Evolutionary conservation across 352 stramenopile species (phyloP), one percentile per base, ranked within the genome.

Genomic region (Sclerospora graminicola): DNA sequence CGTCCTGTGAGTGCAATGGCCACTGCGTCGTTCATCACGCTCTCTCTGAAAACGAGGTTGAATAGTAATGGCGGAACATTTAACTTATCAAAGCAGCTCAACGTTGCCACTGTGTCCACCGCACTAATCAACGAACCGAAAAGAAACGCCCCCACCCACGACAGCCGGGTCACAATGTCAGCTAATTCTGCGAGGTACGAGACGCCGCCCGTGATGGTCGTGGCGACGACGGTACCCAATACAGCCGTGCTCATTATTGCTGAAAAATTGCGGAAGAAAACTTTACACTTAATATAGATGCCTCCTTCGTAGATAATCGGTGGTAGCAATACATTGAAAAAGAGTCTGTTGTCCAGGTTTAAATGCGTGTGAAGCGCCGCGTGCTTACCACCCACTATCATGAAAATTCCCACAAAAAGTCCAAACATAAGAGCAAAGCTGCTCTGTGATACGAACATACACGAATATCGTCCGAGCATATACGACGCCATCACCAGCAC

Each of bases 21-120:
- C 13, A 97, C 81, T 4, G 90, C 89, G 52, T 98, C 92, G 62
- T 97, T 98, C 30, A 98, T 63, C 6, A 96, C 85, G 31, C 76
- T 95, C 56, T 98, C 92, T 45, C 92, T 89, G 56, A 97, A 98
- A 5, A 97, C 86, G 20, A 98, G 75, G 51, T 97, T 97, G 58
- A 97, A 97, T 14, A 98, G 64, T 24, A 92, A 61, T 26, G 89
- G 83, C 16, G 78, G 77, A 13, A 62, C 80, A 42, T 89, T 69
- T 23, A 91, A 69, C 40, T 90, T 92, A 59, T 95, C 84, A 55
- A 97, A 97, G 42, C 90, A 89, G 19, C 82, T 82, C 4, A 97
- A 61, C 31, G 86, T 96, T 10, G 84, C 86, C 28, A 98, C 89
- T n/a, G 92, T 88, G 65, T 98, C 92, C 29, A 96, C 94, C 0